Evolutionary conservation across 805 yeast genomes (phyloP), one percentile per base, ranked within the genome.

Genomic region (Kodamaea nitidulidarum): DNA sequence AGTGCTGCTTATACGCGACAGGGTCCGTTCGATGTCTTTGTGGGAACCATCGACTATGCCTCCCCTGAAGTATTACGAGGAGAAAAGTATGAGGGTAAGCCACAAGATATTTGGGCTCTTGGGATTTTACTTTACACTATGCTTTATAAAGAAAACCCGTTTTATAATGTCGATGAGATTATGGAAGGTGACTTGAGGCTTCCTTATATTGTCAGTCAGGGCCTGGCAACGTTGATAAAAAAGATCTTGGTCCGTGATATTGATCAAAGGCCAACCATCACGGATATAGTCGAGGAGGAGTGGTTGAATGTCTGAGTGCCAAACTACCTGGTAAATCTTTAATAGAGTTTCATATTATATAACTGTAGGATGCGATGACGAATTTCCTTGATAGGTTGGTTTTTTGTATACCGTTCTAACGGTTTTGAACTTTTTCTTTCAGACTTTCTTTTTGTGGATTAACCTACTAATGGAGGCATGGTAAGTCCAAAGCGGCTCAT

Each of bases 11-110:
- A 88, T 58, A 78, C 81, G 15, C 78, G 75, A 48, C 88, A 83
- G 64, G 98, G 97, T 0, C 98, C 98, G 4, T 93, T 91, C 63
- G 96, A 91, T 50, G 96, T 93, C 4, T 91, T 93, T 63, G 98
- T 93, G 2, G 98, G 98, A 2, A 93, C 98, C 0, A 81, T 93
- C 32, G 97, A 93, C 60, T 93, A 91, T 60, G 98, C 98, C 1
- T 95, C 98, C 0, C 98, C 98, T 0, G 98, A 93, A 60, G 96
- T 93, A 0, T 68, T 93, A 25, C 74, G 81, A 37, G 98, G 98
- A 2, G 81, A 80, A 44, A 83, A 90, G 15, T 93, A 91, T 54
- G 88, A 80, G 37, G 98, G 98, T 15, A 83, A 78, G 56, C 91
- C 95, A 3, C 98, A 93, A 60, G 98, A 93, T 62, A 82, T 90